Conservation (phyloP, 1,284 basidiomycete species). For the Ustilago curta region DNA sequence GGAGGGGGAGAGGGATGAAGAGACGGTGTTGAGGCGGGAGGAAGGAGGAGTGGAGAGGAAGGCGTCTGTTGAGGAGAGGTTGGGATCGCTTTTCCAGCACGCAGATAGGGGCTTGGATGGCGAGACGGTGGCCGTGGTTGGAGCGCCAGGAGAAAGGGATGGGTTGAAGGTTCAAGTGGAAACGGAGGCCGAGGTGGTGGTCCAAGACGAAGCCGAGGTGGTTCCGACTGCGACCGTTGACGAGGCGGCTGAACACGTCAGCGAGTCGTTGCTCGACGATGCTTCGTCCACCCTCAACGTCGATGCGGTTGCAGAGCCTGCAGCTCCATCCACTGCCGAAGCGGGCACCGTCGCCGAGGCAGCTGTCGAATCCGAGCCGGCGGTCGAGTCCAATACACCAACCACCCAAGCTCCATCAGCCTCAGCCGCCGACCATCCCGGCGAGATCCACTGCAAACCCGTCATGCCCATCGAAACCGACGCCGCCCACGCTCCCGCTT, state of each 20-base stretch:
- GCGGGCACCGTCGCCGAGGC: neutral
- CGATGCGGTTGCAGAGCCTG: neutral
- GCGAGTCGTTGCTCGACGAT: neutral
- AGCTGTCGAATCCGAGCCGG: neutral
- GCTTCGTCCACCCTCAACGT: too few species aligned
- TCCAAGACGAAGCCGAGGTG: neutral
- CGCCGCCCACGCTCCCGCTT: too few species aligned
- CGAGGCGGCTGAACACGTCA: neutral
- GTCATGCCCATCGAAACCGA: too few species aligned
- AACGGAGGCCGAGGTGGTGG: neutral
- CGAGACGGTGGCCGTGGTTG: neutral
- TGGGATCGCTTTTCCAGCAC: constrained; percentile 27
- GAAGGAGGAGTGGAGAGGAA: constrained; percentile 1
- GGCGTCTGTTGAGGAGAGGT: constrained; percentile 24
- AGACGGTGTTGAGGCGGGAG: constrained; percentile 6
- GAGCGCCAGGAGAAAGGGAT: neutral
- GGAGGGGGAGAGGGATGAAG: constrained; percentile 17
- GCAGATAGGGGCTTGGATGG: neutral
- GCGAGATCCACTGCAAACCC: neutral
- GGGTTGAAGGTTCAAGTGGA: neutral
- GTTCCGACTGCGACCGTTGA: neutral
- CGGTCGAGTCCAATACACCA: too few species aligned
- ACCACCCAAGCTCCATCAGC: neutral
- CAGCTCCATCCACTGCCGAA: neutral
- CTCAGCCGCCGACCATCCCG: neutral